Evolutionary conservation across 2,329 filamentous ascomycete species (phyloP).

Genomic region (Apiospora hydei): DNA sequence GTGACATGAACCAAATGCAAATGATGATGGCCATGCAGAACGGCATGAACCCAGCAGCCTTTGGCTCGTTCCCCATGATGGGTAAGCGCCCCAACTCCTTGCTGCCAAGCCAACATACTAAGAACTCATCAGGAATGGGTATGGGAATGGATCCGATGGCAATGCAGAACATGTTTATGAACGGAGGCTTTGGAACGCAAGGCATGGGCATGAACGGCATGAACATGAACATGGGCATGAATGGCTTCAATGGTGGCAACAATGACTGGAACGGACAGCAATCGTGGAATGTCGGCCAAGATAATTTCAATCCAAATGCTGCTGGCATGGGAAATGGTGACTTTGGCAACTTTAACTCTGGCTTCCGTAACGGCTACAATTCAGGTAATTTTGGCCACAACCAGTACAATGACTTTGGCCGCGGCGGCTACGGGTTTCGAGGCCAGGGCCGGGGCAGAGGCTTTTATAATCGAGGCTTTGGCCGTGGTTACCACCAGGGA

Average conservation of each 20-base stretch:
- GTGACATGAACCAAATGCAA: slow-evolving; percentile 80
- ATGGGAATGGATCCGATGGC: slow-evolving; percentile 86
- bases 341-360: slow-evolving; percentile 80
- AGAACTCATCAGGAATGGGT: slow-evolving; percentile 68
- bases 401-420: slow-evolving; percentile 80
- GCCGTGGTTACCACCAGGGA: slow-evolving; percentile 61
- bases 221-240: slow-evolving; percentile 82
- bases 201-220: slow-evolving; percentile 78
- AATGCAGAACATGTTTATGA: slow-evolving; percentile 82
- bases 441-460: slow-evolving; percentile 69
- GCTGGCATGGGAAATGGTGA: slow-evolving; percentile 82
- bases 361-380: slow-evolving; percentile 78
- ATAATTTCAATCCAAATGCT: slow-evolving; percentile 90
- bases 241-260: slow-evolving; percentile 72
- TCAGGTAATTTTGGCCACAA: slow-evolving; percentile 85
- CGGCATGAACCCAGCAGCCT: slow-evolving; percentile 63
- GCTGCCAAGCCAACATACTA: slow-evolving; percentile 22
- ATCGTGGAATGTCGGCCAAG: slow-evolving; percentile 84
- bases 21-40: slow-evolving; percentile 82
- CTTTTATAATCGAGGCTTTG: slow-evolving; percentile 55
- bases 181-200: slow-evolving; percentile 74
- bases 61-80: slow-evolving; percentile 79
- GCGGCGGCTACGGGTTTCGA: slow-evolving; percentile 71
- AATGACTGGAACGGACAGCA: slow-evolving; percentile 83
- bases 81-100: slow-evolving; percentile 63